A percentile compares a stretch with the other conserved stretches of the same genome.
These are phyloP conservation scores for Globisporangium iwayamae DNA, from an alignment of 352 stramenopile species.

Conservation along the genomic window DNA sequence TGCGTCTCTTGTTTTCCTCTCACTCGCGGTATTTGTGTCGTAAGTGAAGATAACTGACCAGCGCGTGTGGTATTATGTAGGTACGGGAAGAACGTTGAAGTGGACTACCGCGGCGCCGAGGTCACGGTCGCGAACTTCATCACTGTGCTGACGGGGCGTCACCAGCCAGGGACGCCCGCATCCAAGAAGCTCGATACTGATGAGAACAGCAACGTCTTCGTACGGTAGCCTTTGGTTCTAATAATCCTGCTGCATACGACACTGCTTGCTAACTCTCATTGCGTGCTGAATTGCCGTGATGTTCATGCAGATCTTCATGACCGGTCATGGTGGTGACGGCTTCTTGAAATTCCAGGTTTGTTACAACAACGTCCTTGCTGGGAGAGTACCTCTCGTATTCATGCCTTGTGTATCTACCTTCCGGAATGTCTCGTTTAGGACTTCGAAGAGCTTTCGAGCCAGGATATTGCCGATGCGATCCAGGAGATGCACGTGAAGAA, in stretches of 20 bases:
- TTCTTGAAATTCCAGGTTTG: constrained; percentile 97
- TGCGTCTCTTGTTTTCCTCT: constrained; percentile 11
- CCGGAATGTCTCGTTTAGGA: constrained; percentile 43
- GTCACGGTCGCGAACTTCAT: constrained; percentile 98
- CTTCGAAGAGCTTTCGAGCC: constrained; percentile 94
- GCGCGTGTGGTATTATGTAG: constrained; percentile 12
- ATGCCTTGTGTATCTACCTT: background rate
- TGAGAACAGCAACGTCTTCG: constrained; percentile 88
- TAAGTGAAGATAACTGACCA: background rate
- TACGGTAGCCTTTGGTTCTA: constrained; percentile 39
- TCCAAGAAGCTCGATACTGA: constrained; percentile 89
- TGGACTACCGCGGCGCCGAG: constrained; percentile 95
- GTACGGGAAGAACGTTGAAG: constrained; percentile 90
- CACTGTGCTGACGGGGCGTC: constrained; percentile 88
- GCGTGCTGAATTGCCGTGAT: background rate
- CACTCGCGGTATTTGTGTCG: background rate
- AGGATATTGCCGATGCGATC: constrained; percentile 92
- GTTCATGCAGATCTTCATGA: constrained; percentile 76
- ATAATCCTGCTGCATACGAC: background rate
- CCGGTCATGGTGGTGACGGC: constrained; percentile 95
- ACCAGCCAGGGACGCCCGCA: constrained; percentile 83
- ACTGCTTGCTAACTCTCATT: background rate
- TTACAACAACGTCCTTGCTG: constrained; percentile 55
- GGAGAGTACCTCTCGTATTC: background rate
- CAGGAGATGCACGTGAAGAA: constrained; percentile 94